Percentiles rank a stretch among this genome's conserved stretches.
phyloP scores from a whole-genome alignment of 257 asterid species.

The Solanum lycopersicoides region DNA sequence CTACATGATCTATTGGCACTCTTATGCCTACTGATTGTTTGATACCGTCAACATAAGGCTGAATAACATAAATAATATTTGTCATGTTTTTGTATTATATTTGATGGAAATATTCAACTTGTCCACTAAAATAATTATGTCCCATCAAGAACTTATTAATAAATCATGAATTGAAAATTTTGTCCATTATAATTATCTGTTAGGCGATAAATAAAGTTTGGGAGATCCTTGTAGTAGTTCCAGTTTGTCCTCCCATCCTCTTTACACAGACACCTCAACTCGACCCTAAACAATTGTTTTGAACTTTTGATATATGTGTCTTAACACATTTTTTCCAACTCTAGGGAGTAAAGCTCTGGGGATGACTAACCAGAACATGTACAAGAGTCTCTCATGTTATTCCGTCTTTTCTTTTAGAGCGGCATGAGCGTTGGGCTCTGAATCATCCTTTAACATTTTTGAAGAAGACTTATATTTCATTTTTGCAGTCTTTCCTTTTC shows the following conservation, averaged over 20 bases:
- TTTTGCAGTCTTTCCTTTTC: background rate
- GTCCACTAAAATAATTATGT: background rate
- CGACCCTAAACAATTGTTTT: background rate
- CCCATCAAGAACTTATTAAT: no score
- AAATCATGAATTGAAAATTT: background rate
- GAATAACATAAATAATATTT: background rate
- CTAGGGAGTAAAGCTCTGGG: background rate
- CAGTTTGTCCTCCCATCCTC: background rate
- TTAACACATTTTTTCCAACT: background rate
- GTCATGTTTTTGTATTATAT: background rate
- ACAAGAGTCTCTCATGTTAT: background rate
- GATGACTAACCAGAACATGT: background rate
- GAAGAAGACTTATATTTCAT: background rate
- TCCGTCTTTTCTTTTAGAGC: background rate
- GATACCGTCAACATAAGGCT: background rate
- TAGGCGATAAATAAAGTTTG: background rate
- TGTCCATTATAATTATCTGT: background rate
- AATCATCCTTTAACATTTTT: background rate
- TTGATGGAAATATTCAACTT: background rate
- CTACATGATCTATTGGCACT: slow-evolving; percentile 4
- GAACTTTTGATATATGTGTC: background rate
- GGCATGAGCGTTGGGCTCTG: background rate
- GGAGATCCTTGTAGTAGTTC: background rate
- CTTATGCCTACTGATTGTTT: slow-evolving; percentile 11
- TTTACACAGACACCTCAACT: background rate